Evolutionary conservation across 2,329 filamentous ascomycete genomes (phyloP), one percentile per base, ranked within the genome.

Genomic region (Colletotrichum lini): DNA sequence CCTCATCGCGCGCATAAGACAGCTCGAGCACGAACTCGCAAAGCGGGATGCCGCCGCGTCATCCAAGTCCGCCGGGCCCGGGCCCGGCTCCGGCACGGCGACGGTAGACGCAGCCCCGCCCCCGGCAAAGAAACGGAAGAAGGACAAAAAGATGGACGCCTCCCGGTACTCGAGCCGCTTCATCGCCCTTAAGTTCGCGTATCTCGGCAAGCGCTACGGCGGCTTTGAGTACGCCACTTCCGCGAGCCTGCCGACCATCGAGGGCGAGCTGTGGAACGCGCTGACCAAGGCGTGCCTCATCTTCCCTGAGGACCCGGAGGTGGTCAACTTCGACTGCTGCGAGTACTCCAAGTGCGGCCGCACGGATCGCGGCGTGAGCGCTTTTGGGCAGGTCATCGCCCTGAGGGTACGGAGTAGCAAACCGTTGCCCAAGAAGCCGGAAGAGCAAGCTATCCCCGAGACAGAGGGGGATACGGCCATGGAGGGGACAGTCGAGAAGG

Each of bases 261-360:
- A 99, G 81, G 95, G 98, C 82, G 93, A 95, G 81, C 80, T 99
- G 59, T 99, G 95, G 94, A 95, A 95, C 82, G 96, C 95, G 0
- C 84, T 99, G 74, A 90, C 92, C 67, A 96, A 93, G 81, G 90
- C 93, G 6, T 90, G 93, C 64, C 85, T 99, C 72, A 97, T 99
- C 70, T 92, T 93, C 73, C 93, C 94, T 18, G 84, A 88, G 70
- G 85, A 86, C 75, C 86, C 86, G 21, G 86, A 89, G 12, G 83
- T 88, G 64, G 85, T 98, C 35, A 92, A 94, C 80, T 98, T 94
- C 88, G 90, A 93, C 44, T 91, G 92, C 9, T 95, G 91, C 80
- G 93, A 97, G 72, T 99, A 98, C 81, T 95, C 93, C 45, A 99
- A 99, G 81, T 98, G 96, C 78, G 96, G 96, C 2, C 88, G 96